These are phyloP conservation scores for Phytophthora agathidicida DNA, from an alignment of 352 stramenopile genomes.

Conservation along the genomic window DNA sequence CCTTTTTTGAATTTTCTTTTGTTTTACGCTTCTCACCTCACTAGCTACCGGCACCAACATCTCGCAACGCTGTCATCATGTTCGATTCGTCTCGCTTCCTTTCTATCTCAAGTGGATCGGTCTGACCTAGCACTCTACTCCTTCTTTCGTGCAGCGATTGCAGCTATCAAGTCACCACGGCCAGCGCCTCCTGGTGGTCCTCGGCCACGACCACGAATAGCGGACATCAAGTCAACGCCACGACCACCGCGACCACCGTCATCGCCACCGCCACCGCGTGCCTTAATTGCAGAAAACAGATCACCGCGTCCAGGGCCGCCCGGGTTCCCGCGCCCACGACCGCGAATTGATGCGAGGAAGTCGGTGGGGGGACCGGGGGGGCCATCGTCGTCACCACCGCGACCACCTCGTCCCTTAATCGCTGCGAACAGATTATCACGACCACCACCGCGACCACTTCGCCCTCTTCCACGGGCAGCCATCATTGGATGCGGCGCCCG, in stretches of 20 bases:
- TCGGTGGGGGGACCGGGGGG: slow-evolving; percentile 44
- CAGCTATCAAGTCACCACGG: slow-evolving; percentile 58
- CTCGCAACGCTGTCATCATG: slow-evolving; percentile 2
- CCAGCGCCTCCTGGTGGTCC: slow-evolving; percentile 34
- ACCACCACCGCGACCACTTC: slow-evolving; percentile 41
- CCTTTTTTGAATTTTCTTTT: slow-evolving; percentile 28
- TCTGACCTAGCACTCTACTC: slow-evolving; percentile 32
- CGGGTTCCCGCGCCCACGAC: slow-evolving; percentile 51
- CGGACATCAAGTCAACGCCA: slow-evolving; percentile 59
- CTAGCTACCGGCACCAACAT: slow-evolving; percentile 23
- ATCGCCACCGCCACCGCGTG: slow-evolving; percentile 31
- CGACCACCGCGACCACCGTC: slow-evolving; percentile 34
- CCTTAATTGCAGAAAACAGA: slow-evolving; percentile 75
- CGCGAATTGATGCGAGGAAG: slow-evolving; percentile 63
- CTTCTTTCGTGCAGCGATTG: slow-evolving; percentile 74
- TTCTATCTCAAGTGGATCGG: slow-evolving; percentile 33
- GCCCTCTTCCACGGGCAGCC: slow-evolving; percentile 37
- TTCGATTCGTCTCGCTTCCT: slow-evolving; percentile 16
- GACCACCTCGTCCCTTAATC: slow-evolving; percentile 52
- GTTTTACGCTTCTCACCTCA: slow-evolving; percentile 18
- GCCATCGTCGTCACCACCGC: slow-evolving; percentile 48
- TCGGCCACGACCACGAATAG: slow-evolving; percentile 59
- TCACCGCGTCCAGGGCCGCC: slow-evolving; percentile 55
- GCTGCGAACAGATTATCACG: slow-evolving; percentile 61
- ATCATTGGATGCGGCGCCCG: slow-evolving; percentile 63